These are phyloP conservation scores for Phlebiopsis flavidoalba DNA, from an alignment of 768 basidiomycete species.

Conservation along the genomic window DNA sequence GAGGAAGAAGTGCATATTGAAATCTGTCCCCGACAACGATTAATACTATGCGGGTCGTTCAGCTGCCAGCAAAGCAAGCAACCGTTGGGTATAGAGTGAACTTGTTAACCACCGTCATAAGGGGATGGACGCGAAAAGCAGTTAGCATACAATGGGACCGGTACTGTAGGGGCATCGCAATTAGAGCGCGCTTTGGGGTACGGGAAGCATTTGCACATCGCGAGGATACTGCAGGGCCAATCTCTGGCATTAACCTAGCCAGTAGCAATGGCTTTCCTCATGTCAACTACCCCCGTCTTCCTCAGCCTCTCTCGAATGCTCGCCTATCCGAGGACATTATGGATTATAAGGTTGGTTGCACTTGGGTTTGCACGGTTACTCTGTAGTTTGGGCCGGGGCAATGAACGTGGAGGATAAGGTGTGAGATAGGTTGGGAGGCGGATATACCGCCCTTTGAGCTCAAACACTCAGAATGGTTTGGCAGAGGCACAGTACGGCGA, in stretches of 20 bases:
- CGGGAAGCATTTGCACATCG: not conserved
- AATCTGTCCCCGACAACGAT: conserved; percentile 90
- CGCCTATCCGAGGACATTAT: conserved; percentile 5
- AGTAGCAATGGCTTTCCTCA: conserved; percentile 47
- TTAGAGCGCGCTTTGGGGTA: not conserved
- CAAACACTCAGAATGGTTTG: not conserved
- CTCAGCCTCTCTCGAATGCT: conserved; percentile 25
- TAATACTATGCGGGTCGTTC: conserved; percentile 47
- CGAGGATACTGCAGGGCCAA: conserved; percentile 12
- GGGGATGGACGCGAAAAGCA: conserved; percentile 88
- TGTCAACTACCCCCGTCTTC: conserved; percentile 44
- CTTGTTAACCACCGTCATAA: conserved; percentile 98
- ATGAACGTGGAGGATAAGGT: not conserved
- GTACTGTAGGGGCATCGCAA: conserved; percentile 37
- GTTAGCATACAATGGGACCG: conserved; percentile 83
- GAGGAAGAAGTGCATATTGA: conserved; percentile 96
- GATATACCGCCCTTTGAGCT: not conserved
- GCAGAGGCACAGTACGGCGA: not conserved
- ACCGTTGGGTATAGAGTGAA: conserved; percentile 40
- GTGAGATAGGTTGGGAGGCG: not conserved
- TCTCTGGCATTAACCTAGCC: conserved; percentile 30
- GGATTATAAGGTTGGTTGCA: not conserved
- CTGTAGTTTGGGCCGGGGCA: not conserved
- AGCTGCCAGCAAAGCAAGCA: not conserved
- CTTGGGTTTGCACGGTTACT: not conserved